phyloP scores from a whole-genome alignment of 225 moss, liverwort and hornwort species.

The Pseudisothecium myosuroides region DNA sequence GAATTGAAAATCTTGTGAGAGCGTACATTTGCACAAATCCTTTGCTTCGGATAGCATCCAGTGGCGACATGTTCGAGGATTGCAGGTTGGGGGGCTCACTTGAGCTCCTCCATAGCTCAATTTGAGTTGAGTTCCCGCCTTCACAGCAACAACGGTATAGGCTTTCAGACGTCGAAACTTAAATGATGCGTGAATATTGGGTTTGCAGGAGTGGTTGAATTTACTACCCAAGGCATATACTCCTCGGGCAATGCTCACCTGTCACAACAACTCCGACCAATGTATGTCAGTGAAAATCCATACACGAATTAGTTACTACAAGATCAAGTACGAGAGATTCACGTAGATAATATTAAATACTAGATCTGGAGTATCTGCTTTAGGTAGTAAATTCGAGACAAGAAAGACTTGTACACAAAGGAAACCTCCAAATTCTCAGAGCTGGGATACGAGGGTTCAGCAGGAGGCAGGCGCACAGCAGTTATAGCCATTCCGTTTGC shows the following conservation, averaged over 20 bases:
- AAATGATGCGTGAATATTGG: not conserved
- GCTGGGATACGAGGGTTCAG: not conserved
- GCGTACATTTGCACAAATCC: not conserved
- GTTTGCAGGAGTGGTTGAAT: not conserved
- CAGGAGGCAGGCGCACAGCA: not conserved
- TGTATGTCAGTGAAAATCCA: not conserved
- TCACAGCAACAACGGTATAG: not conserved
- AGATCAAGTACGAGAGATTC: not conserved
- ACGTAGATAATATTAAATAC: too few species aligned
- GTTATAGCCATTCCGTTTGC: not conserved
- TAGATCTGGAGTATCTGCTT: not conserved
- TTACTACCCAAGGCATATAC: not conserved
- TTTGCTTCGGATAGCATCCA: not conserved
- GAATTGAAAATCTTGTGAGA: not conserved
- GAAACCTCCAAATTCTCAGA: not conserved
- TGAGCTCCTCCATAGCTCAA: not conserved
- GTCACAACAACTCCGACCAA: not conserved
- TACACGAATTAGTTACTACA: not conserved
- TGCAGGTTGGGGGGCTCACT: not conserved
- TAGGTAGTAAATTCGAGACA: not conserved
- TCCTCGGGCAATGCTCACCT: not conserved
- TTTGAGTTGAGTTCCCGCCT: not conserved
- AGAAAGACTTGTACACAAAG: not conserved
- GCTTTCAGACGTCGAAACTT: not conserved
- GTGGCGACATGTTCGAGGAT: not conserved